A percentile compares a stretch with the other conserved stretches of the same genome.
Conservation (phyloP, 2,329 filamentous ascomycete genomes). For the Mycosphaerella sp. region DNA sequence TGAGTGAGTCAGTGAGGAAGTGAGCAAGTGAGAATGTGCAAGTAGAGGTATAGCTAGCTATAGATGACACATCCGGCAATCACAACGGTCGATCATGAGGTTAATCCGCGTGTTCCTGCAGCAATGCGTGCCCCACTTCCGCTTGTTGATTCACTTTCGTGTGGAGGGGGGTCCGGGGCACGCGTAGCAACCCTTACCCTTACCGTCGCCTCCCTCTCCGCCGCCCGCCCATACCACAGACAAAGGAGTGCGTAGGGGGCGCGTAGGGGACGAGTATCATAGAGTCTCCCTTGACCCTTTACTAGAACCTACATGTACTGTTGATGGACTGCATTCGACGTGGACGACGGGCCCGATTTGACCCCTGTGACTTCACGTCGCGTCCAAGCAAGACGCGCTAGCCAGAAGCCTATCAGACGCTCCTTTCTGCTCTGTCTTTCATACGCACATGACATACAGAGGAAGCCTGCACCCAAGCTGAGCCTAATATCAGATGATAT, state of each 20-base stretch:
- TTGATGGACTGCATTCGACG: not conserved
- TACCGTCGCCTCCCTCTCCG: too few relatives aligned
- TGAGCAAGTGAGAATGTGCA: too few relatives aligned
- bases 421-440: not conserved
- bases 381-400: conserved; percentile 6
- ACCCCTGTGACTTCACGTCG: not conserved
- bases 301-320: not conserved
- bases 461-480: not conserved
- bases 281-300: too few relatives aligned
- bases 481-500: not conserved
- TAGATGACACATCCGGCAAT: too few relatives aligned
- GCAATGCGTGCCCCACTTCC: too few relatives aligned
- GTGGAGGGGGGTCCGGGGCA: too few relatives aligned
- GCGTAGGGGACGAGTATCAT: too few relatives aligned
- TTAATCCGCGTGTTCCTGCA: too few relatives aligned
- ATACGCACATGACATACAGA: not conserved
- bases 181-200: too few relatives aligned
- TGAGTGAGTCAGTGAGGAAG: not conserved
- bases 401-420: not conserved
- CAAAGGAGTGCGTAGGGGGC: not conserved
- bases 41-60: too few relatives aligned
- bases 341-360: not conserved
- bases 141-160: too few relatives aligned
- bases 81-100: too few relatives aligned
- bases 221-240: not conserved